Conservation (phyloP, 805 yeast genomes). For the Saturnispora dispora region DNA sequence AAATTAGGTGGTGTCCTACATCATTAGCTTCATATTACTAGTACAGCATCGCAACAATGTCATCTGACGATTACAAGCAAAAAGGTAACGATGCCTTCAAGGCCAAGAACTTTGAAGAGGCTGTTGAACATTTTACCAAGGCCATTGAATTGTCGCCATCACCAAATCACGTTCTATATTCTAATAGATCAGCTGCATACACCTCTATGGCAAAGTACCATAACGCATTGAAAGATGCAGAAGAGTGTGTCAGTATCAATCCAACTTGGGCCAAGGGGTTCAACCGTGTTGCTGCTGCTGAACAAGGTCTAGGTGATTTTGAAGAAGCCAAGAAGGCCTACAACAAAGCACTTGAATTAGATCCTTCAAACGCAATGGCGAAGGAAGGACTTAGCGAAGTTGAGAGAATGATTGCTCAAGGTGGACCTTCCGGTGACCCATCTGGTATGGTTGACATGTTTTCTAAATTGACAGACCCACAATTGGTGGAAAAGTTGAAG, state of each 20-base stretch:
- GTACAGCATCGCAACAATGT: constrained; percentile 26
- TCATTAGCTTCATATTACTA: too few relatives aligned
- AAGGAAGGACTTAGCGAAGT: constrained; percentile 70
- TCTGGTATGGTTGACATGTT: constrained; percentile 67
- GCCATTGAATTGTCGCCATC: constrained; percentile 76
- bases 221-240: constrained; percentile 77
- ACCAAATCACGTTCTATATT: constrained; percentile 87
- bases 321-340: constrained; percentile 68
- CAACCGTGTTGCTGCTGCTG: constrained; percentile 89
- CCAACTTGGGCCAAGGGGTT: constrained; percentile 93
- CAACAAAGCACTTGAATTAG: constrained; percentile 72
- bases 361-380: constrained; percentile 78
- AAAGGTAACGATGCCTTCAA: constrained; percentile 91
- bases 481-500: constrained; percentile 63
- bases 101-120: constrained; percentile 73
- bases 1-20: too few relatives aligned
- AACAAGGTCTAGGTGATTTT: constrained; percentile 72
- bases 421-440: constrained; percentile 15
- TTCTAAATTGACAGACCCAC: constrained; percentile 50
- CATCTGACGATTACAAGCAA: constrained; percentile 74
- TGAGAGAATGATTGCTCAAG: constrained; percentile 41
- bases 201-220: constrained; percentile 69
- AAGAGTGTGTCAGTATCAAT: constrained; percentile 71
- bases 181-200: constrained; percentile 89
- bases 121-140: constrained; percentile 70